These are phyloP conservation scores for Coniella lustricola DNA, from an alignment of 2,329 filamentous ascomycete species.

Conservation along the genomic window DNA sequence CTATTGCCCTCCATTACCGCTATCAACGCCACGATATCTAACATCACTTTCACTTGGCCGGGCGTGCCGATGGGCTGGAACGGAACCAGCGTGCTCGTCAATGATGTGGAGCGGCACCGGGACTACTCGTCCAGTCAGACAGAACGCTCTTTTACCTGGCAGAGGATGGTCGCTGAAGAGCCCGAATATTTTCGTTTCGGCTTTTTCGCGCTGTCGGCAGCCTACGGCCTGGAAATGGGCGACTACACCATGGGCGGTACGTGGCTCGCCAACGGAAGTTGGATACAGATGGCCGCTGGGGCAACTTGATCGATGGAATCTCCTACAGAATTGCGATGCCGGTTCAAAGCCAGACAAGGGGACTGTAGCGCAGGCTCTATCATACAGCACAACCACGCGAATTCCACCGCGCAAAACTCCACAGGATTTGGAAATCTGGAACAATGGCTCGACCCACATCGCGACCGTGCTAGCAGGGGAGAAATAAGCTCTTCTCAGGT, in stretches of 20 bases:
- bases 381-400: too few relatives aligned
- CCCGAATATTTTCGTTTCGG: conserved; percentile 25
- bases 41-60: conserved; percentile 36
- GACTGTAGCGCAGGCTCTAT: neutral
- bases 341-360: neutral
- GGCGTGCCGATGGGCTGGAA: conserved; percentile 6
- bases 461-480: too few relatives aligned
- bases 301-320: neutral
- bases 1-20: conserved; percentile 36
- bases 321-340: too few relatives aligned
- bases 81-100: conserved; percentile 27
- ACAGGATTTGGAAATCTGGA: too few relatives aligned
- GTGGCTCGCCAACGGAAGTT: conserved; percentile 24
- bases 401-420: too few relatives aligned
- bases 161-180: conserved; percentile 9
- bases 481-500: neutral
- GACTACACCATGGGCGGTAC: conserved; percentile 22
- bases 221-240: conserved; percentile 20
- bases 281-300: conserved; percentile 18
- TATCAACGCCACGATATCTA: conserved; percentile 35
- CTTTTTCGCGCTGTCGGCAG: conserved; percentile 16
- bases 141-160: conserved; percentile 21
- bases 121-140: conserved; percentile 17
- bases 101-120: conserved; percentile 24
- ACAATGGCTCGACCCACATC: too few relatives aligned